Conservation (phyloP, 2,329 filamentous ascomycete genomes). For the Trichoderma semiorbis region DNA sequence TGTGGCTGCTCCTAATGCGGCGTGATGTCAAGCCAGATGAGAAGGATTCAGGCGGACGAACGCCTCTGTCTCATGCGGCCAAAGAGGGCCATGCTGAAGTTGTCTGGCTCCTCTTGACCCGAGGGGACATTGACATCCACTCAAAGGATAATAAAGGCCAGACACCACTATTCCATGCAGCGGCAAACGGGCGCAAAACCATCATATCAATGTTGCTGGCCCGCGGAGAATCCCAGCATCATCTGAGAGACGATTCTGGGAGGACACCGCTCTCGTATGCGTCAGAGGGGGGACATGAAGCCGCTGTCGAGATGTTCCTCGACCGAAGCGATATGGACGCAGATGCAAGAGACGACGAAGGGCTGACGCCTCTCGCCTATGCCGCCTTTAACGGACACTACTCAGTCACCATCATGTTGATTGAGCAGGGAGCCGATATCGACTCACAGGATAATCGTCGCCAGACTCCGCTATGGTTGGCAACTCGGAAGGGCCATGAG, state of each 20-base stretch:
- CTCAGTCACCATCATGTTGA: not conserved
- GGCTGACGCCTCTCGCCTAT: not conserved
- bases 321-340: not conserved
- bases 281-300: not conserved
- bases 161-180: not conserved
- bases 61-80: not conserved
- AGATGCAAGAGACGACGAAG: not conserved
- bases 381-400: not conserved
- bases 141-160: not conserved
- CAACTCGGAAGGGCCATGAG: not conserved
- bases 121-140: not conserved
- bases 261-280: conserved; percentile 1
- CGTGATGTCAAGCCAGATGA: conserved; percentile 1
- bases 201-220: not conserved
- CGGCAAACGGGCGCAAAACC: not conserved
- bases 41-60: not conserved
- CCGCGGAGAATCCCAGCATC: not conserved
- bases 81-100: not conserved
- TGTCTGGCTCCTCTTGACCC: not conserved
- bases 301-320: not conserved
- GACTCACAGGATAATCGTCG: not conserved
- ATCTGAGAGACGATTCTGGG: not conserved
- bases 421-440: not conserved
- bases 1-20: not conserved
- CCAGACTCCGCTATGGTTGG: not conserved